Base-by-base conservation (phyloP, 2,329 filamentous ascomycete species). In the Teratosphaeria zuluensis region DNA sequence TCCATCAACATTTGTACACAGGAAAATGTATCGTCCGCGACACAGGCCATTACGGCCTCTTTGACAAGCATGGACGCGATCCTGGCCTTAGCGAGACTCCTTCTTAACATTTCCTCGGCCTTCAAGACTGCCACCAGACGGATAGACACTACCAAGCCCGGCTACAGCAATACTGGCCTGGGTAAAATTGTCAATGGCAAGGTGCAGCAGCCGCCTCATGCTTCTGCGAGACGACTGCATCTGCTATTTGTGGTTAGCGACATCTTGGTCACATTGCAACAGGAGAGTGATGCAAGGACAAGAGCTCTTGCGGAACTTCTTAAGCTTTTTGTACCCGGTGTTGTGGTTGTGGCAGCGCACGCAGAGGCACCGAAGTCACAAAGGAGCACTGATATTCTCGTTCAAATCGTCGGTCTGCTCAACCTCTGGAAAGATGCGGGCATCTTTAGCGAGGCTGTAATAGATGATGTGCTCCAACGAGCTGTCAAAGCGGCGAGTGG, bases 221-320 rank as follows among this genome's bases (percentile, higher is more conserved):
- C 66, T 28, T 60, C 64, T 2, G 58, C 57, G 56, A 63, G 60
- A 56, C 61, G 65, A 6, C 51, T 68, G 24, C 65, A 68, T 52
- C 51, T 66, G 4, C 38, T 68, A 12, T 64, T 63, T 51, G 55
- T 65, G 24, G 32, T 64, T 14, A 59, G 64, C 51, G 64, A 65
- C 54, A 56, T 66, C 9, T 52, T 68, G n/a, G 11, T 58, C 11
- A 54, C 54, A 12, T 16, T 60, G 3, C 38, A 53, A 38, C 24
- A 58, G 14, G 46, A 53, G 30, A 31, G 51, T 8, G 51, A 31
- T 30, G 51, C 7, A 1, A 33, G 31, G 24, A 19, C 28, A 9
- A 31, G 28, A 53, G 51, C 31, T 11, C 14, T 21, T 14, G 28
- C 28, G 30, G 51, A 53, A 31, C 51, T 31, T 11, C 31, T 53